Conservation (phyloP, 2,329 filamentous ascomycete species). For the Atkinsonella hypoxylon region DNA sequence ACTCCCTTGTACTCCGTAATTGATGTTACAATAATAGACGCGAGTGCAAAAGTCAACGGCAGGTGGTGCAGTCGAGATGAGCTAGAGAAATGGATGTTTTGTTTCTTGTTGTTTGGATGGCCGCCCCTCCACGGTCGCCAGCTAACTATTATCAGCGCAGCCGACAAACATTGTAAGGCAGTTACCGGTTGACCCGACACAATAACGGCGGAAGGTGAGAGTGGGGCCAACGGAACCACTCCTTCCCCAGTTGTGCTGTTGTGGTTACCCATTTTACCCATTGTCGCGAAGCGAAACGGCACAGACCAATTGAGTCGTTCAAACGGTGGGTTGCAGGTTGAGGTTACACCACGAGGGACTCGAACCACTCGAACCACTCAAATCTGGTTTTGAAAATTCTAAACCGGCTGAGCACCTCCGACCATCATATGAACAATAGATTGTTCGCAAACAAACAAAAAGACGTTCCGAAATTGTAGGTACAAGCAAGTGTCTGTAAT, state of each 20-base stretch:
- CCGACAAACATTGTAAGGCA: not conserved
- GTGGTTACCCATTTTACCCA: not conserved
- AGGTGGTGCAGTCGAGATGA: not conserved
- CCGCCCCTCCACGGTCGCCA: not conserved
- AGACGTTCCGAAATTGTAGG: no score
- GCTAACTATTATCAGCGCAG: not conserved
- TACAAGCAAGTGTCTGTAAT: no score
- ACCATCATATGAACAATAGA: no score
- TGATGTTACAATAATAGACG: not conserved
- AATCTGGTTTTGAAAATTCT: no score
- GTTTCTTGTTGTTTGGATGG: conserved; percentile 1
- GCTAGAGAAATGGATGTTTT: not conserved
- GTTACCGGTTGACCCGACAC: no score
- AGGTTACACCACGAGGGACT: no score
- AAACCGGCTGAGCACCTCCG: no score
- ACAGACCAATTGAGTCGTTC: not conserved
- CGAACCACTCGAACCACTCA: no score
- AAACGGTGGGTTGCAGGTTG: not conserved
- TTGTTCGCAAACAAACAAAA: no score
- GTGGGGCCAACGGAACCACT: not conserved
- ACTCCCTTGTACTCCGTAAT: not conserved
- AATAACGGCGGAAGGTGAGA: no score
- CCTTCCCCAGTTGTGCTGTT: not conserved
- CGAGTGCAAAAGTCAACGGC: not conserved
- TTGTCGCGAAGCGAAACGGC: not conserved